Evolutionary conservation across 768 basidiomycete species (phyloP), one percentile per base, ranked within the genome.

Genomic region (Trichaptum fuscoviolaceum): DNA sequence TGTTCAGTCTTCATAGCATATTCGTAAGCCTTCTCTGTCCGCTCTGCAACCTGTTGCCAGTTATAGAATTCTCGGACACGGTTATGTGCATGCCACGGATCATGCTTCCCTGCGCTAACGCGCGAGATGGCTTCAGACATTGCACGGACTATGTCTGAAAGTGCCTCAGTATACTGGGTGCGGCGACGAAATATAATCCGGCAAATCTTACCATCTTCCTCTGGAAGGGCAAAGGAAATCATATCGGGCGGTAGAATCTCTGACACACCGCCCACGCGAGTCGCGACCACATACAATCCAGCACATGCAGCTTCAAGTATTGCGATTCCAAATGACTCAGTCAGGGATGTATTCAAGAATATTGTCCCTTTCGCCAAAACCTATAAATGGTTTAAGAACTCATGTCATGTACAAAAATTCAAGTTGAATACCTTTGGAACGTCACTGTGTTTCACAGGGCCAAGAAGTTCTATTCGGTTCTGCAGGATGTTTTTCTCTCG

Each of bases 281-380:
- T 99, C 57, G 90, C 90, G 62, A 99, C 96, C 63, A 98, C 91
- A 73, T 96, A 96, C 18, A 98, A 82, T 0, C 97, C 96, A 0
- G 94, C 88, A 69, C 93, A 96, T 0, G 97, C 97, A 0, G 96
- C 97, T 79, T 99, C 97, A 58, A 99, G 84, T 69, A 96, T 95
- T n/a, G 92, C 93, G 69, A 96, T 99, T 0, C 97, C 96, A 70
- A 99, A 99, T 0, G 97, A 86, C 75, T 99, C 97, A 0, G 96
- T 99, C 26, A 99, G 83, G 0, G 95, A 96, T 0, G 97, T 96
- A 73, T 96, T 97, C 81, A 99, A 82, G 77, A 91, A 99, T 67
- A 99, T 95, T 15, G 92, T 84, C 0, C 96, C 97, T 58, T 87
- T 87, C 7, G 82, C 81, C 12, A 99, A 84, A n/a, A 97, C 88